Base-by-base conservation (phyloP, 805 yeast species). In the Pichia exigua region DNA sequence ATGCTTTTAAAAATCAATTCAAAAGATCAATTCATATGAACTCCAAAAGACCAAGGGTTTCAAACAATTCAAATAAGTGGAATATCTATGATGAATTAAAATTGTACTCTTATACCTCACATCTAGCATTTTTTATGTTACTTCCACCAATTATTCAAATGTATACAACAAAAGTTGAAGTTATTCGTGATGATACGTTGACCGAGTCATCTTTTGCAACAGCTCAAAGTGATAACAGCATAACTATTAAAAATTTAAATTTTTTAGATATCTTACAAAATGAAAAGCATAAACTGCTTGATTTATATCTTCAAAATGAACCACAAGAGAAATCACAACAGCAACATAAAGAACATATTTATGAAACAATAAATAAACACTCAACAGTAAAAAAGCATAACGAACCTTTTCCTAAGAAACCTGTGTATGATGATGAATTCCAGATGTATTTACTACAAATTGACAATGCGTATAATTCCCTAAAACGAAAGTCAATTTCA, bases 41-140 rank as follows among this genome's bases (percentile, higher is more conserved):
- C n/a, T n/a, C 49, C 13, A 52, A 49, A 47, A 30, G 59, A n/a
- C 50, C 53, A n/a, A 49, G 40, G 4, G 15, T 49, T 4, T 43
- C 57, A 5, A 42, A 35, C 17, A 22, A 15, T 18, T 40, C 45
- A 22, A 26, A 24, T 38, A 55, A 30, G 35, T 65, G 67, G 67
- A 56, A 61, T 20, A 61, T 58, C 12, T 59, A 54, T 46, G 66
- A 64, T 44, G 67, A 64, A 46, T 44, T 65, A 21, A 63, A 64
- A 47, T 49, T 65, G 10, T 57, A 63, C 28, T 65, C 68, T 7
- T 65, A 62, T 56, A 60, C 67, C 3, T 65, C 68, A 8, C 68
- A 65, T 54, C 49, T 65, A 46, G 59, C 65, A 9, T 65, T 65
- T 54, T 64, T 64, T 42, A 54, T 64, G 60, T 44, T 65, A 7